These are phyloP conservation scores for Isatis tinctoria DNA, from an alignment of 345 rosid species.

Conservation along the genomic window DNA sequence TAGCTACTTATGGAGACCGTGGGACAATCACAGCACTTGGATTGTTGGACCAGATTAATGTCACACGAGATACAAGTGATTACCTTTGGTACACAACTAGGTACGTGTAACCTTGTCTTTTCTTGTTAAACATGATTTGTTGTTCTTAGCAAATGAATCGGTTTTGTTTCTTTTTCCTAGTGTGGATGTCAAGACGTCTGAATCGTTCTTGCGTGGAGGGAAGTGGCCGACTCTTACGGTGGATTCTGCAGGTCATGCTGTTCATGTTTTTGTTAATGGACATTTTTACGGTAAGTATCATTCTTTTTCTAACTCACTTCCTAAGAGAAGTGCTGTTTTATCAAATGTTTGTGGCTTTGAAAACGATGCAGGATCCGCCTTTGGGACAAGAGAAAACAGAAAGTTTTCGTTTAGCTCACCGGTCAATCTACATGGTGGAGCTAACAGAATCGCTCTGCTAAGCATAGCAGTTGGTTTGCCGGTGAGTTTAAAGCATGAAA, in stretches of 20 bases:
- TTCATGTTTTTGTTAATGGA: conserved; percentile 88
- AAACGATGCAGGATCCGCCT: conserved; percentile 75
- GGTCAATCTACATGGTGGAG: conserved; percentile 62
- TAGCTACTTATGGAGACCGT: conserved; percentile 52
- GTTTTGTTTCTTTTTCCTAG: conserved; percentile 35
- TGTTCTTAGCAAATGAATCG: background rate
- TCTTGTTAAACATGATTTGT: background rate
- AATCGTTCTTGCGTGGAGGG: conserved; percentile 64
- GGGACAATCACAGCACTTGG: conserved; percentile 56
- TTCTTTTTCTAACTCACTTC: background rate
- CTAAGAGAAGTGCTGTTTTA: background rate
- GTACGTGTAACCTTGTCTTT: conserved; percentile 29
- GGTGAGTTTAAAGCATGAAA: conserved; percentile 39
- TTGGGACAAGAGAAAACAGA: conserved; percentile 70
- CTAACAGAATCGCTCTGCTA: conserved; percentile 69
- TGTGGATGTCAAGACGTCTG: conserved; percentile 66
- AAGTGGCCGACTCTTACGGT: conserved; percentile 61
- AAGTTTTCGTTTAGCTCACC: conserved; percentile 55
- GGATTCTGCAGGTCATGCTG: conserved; percentile 83
- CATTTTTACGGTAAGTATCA: conserved; percentile 50
- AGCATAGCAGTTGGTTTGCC: conserved; percentile 92
- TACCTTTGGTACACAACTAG: conserved; percentile 93
- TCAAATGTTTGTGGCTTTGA: background rate
- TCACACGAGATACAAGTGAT: conserved; percentile 86
- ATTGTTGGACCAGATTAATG: conserved; percentile 80